These are phyloP conservation scores for Daldinia decipiens DNA, from an alignment of 495 filamentous ascomycete genomes.

Conservation along the genomic window DNA sequence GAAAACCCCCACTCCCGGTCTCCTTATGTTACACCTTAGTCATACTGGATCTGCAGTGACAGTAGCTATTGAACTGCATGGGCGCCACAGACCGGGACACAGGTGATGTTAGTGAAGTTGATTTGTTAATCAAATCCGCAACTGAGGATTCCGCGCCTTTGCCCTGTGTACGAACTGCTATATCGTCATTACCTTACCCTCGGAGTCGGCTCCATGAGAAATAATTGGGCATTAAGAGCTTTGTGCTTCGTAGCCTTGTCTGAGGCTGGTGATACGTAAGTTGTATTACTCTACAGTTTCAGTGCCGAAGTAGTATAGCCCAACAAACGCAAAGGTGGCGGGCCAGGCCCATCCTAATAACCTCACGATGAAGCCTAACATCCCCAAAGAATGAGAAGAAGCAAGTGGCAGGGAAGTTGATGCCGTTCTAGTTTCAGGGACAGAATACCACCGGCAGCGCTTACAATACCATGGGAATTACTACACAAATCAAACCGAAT, in stretches of 20 bases:
- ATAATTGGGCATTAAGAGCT: not conserved
- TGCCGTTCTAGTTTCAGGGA: too few species aligned
- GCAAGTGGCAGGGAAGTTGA: not conserved
- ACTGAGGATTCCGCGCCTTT: constrained; percentile 2
- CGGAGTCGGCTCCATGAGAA: not conserved
- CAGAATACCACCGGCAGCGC: not conserved
- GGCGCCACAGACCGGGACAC: constrained; percentile 8
- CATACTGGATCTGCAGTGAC: constrained; percentile 25
- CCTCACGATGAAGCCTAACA: not conserved
- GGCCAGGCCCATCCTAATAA: not conserved
- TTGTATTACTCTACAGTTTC: not conserved
- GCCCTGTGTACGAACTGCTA: not conserved
- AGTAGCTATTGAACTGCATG: constrained; percentile 11
- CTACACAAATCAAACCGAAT: not conserved
- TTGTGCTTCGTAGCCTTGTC: constrained; percentile 13
- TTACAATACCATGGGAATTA: not conserved
- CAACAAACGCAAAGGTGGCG: not conserved
- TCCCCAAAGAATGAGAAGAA: not conserved
- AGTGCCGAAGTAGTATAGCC: not conserved
- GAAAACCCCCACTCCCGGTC: constrained; percentile 36
- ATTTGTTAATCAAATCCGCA: constrained; percentile 1
- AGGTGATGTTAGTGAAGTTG: not conserved
- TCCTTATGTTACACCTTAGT: constrained; percentile 16
- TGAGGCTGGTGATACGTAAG: constrained; percentile 6
- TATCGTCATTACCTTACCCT: not conserved